Percentiles rank a stretch among this genome's conserved stretches.
Evolutionary conservation across 2,329 filamentous ascomycete genomes (phyloP).

Genomic region (Aspergillus caelatus): DNA sequence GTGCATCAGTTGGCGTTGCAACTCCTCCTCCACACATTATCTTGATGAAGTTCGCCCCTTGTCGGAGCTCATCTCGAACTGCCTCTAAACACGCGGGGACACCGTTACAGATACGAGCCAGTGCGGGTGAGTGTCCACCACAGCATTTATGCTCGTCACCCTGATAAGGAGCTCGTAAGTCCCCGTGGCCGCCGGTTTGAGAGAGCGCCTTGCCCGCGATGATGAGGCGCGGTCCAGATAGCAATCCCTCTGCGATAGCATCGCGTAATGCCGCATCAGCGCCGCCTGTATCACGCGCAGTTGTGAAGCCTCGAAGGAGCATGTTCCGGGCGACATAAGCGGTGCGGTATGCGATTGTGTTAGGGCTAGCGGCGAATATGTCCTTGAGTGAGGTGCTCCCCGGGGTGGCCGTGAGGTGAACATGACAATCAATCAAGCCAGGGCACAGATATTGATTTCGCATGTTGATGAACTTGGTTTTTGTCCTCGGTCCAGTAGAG

Average conservation of each 20-base stretch:
- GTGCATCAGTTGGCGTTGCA: slow-evolving; percentile 55
- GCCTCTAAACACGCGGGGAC: slow-evolving; percentile 56
- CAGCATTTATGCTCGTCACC: slow-evolving; percentile 46
- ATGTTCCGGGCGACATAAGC: slow-evolving; percentile 41
- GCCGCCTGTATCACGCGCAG: slow-evolving; percentile 59
- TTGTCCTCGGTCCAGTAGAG: neutral
- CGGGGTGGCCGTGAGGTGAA: slow-evolving; percentile 52
- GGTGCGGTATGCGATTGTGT: slow-evolving; percentile 18
- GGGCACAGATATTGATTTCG: slow-evolving; percentile 52
- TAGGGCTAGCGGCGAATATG: slow-evolving; percentile 38
- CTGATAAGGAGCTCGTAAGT: slow-evolving; percentile 49
- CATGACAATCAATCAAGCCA: slow-evolving; percentile 57
- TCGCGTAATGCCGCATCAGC: slow-evolving; percentile 51
- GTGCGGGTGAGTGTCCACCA: slow-evolving; percentile 35
- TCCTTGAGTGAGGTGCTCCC: slow-evolving; percentile 43
- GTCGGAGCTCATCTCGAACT: slow-evolving; percentile 56
- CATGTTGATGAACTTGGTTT: slow-evolving; percentile 39
- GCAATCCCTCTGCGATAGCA: slow-evolving; percentile 53
- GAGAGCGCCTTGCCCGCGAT: slow-evolving; percentile 56
- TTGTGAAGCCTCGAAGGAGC: slow-evolving; percentile 61
- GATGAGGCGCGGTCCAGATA: slow-evolving; percentile 58
- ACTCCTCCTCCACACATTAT: slow-evolving; percentile 63
- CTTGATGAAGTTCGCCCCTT: slow-evolving; percentile 62
- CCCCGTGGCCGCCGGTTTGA: slow-evolving; percentile 62
- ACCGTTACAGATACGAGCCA: slow-evolving; percentile 52